Conservation (phyloP, 352 stramenopile species). For the Pythium folliculosum region DNA sequence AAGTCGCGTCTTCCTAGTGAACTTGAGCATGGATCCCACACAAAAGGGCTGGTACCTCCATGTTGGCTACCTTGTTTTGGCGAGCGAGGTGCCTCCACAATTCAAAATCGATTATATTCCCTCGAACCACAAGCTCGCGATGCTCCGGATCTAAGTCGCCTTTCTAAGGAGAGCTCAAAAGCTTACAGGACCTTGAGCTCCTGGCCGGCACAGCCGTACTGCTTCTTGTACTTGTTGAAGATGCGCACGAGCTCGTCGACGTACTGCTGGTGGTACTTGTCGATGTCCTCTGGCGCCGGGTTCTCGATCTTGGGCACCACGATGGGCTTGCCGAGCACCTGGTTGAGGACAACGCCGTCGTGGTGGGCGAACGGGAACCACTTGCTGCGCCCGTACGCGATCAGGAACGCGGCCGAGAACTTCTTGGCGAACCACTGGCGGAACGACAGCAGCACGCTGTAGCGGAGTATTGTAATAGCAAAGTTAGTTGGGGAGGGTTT, state of each 20-base stretch:
- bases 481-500: no score
- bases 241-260: slow-evolving; percentile 76
- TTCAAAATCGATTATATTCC: no score
- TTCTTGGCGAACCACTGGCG: slow-evolving; percentile 69
- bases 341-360: slow-evolving; percentile 59
- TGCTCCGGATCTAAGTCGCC: no score
- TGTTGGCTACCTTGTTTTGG: no score
- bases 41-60: no score
- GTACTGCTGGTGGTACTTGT: slow-evolving; percentile 69
- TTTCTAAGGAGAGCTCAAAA: background rate
- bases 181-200: slow-evolving; percentile 58
- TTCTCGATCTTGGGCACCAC: slow-evolving; percentile 57
- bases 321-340: slow-evolving; percentile 80
- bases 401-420: slow-evolving; percentile 60
- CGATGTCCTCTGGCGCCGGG: slow-evolving; percentile 61
- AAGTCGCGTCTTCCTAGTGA: no score
- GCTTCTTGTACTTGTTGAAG: slow-evolving; percentile 84
- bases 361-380: slow-evolving; percentile 62
- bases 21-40: no score
- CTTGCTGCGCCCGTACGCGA: slow-evolving; percentile 61
- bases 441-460: slow-evolving; percentile 64
- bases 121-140: no score
- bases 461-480: no score
- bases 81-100: no score
- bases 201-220: slow-evolving; percentile 64